Evolutionary conservation across 2,329 filamentous ascomycete species (phyloP), one percentile per base, ranked within the genome.

Genomic region (Alternaria ethzedia): DNA sequence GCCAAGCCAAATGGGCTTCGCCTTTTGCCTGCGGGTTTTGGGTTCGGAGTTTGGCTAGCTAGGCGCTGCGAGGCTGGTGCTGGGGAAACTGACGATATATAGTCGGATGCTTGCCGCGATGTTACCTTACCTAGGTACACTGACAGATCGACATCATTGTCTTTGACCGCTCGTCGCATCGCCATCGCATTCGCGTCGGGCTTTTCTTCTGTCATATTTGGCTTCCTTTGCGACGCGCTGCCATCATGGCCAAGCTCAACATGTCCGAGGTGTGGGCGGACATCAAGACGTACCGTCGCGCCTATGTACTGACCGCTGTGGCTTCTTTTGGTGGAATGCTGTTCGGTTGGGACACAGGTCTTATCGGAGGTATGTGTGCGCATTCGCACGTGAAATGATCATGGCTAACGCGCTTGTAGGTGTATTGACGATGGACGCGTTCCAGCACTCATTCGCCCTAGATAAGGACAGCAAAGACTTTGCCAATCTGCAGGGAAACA

Each of bases 371-470:
- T 61, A 36, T 11, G 50, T 47, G n/a, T 41, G 8, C n/a, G 28
- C 36, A 11, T 5, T 12, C 20, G 4, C 13, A 55, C 17, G 47
- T 32, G 28, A 2, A 30, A 25, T 11, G 5, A 41, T 15, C 6
- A 20, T 23, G 20, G 15, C 57, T 63, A 55, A 64, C 28, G 28
- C n/a, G 11, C 12, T 3, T 8, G 25, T n/a, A 65, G 80, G 80
- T 41, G 79, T 82, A 3, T 66, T 83, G 43, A 82, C 80, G 3
- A 82, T 83, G 81, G 73, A 80, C 43, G 77, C 79, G 2, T 83
- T 82, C 68, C 79, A 82, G 55, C 75, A 82, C 61, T 80, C 76
- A 1, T 83, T 83, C 69, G 73, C 71, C 12, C 75, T 83, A 6
- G 66, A 82, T 61, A 63, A 65, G 10, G 51, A 76, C 0, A 75